Conservation (phyloP, 148 eudicot species). For the Persicaria maculosa region DNA sequence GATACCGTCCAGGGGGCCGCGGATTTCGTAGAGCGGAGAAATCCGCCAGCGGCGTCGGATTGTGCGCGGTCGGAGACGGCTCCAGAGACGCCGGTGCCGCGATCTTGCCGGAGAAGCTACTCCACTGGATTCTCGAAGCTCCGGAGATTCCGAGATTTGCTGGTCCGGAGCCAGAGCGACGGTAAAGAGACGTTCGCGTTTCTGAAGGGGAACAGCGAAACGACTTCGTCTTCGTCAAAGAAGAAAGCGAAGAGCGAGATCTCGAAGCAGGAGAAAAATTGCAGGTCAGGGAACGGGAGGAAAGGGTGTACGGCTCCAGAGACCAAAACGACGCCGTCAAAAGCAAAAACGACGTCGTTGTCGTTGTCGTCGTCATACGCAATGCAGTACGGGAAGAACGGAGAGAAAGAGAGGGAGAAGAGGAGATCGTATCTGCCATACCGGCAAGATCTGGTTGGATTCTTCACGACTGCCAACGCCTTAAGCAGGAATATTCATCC, state of each 20-base stretch:
- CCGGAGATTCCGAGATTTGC: constrained; percentile 33
- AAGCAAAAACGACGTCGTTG: constrained; percentile 22
- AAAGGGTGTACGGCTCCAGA: neutral
- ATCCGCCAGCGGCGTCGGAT: constrained; percentile 27
- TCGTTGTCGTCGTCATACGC: constrained; percentile 45
- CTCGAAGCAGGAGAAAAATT: neutral
- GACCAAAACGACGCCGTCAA: constrained; percentile 13
- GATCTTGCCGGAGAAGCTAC: constrained; percentile 59
- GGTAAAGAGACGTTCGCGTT: constrained; percentile 10
- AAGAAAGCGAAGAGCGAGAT: constrained; percentile 3
- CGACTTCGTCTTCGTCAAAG: constrained; percentile 11
- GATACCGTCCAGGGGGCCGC: neutral
- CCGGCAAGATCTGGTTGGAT: constrained; percentile 67
- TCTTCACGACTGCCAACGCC: constrained; percentile 67
- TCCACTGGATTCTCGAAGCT: constrained; percentile 94
- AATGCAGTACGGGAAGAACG: constrained; percentile 43
- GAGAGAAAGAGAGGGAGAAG: constrained; percentile 32
- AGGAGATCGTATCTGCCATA: constrained; percentile 71
- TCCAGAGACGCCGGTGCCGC: constrained; percentile 22
- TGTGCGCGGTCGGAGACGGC: constrained; percentile 31
- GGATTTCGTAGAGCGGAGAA: constrained; percentile 13
- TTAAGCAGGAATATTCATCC: constrained; percentile 87
- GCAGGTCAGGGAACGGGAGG: neutral
- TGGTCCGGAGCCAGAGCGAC: constrained; percentile 14
- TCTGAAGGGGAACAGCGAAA: constrained; percentile 7